Base-by-base conservation (phyloP, 2,329 filamentous ascomycete species). In the Aspergillus chevalieri region DNA sequence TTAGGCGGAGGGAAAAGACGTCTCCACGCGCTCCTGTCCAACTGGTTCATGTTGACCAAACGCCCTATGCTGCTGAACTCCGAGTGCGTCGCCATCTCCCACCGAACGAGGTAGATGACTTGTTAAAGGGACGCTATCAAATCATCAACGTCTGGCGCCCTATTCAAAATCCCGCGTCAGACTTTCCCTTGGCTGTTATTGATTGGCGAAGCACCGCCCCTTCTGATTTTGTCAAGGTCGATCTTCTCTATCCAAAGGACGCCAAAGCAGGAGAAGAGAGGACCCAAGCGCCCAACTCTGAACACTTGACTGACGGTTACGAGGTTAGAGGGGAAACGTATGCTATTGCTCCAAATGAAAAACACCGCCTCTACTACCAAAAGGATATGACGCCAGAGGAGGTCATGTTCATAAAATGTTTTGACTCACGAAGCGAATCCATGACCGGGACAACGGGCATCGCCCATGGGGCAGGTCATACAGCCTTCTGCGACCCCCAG, bases 91-190 rank as follows among this genome's bases (percentile, higher is more conserved):
- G 82, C 1, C 85, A 88, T 57, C 55, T 85, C 0, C 72, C 78
- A 0, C 66, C 64, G 2, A 73, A 74, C 1, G 81, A 84, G 57
- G 79, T 76, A 0, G 79, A 83, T 24, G 72, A 75, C 47, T 67
- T 86, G 8, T 56, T 86, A 2, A 73, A 74, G 49, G 74, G 76
- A 6, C 74, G 84, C 4, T 85, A 80, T 60, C 82, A 85, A 60
- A 80, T 86, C 59, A 81, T 87, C 64, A 87, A 87, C 54, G 83
- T 87, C 14, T 87, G 84, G 84, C 75, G 84, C 34, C 84, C 84
- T 0, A 85, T 87, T 55, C 74, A 77, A 26, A 72, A 74, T 33
- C 81, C 84, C 2, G 78, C 87, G 6, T 81, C 83, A 50, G 78
- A 86, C 42, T 81, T 78, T 57, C 87, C 87, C 1, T 74, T 90